Base-by-base conservation (phyloP, 2,329 filamentous ascomycete genomes). In the Gaeumannomyces tritici region DNA sequence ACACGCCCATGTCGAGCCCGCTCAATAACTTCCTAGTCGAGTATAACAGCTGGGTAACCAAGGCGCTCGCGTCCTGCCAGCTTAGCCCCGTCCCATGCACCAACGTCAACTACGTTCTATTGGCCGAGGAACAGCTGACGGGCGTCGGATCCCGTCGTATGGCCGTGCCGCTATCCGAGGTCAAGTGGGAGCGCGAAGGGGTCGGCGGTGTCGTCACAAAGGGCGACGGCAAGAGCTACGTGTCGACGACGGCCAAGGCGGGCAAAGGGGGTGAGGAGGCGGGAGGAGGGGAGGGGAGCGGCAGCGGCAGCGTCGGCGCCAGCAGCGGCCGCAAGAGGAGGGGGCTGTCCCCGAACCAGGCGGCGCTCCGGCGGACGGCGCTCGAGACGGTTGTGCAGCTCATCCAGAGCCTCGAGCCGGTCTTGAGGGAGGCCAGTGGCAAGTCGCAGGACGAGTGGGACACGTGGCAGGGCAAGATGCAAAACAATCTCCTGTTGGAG, bases 391-490 rank as follows among this genome's bases (percentile, higher is more conserved):
- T 93, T 7, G 84, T 96, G 61, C 89, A 93, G 71, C 84, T 91
- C 80, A 90, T 96, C 62, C 90, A 95, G 72, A 89, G 88, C 65
- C 77, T 97, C 69, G 93, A 97, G 74, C 90, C 91, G 6, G 76
- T 95, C 63, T 77, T 97, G 67, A 85, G 89, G 68, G 89, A 96
- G 69, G 85, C 86, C 57, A 96, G 89, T 70, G 89, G 89, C 18
- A 96, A 96, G 79, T 91, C 89, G 69, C 86, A 90, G 70, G 91
- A 96, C 68, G 93, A 97, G 76, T 97, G 92, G 92, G 90, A 96
- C 73, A 80, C 86, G 55, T 97, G 93, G 93, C 86, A 90, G 76
- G 86, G 88, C 55, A 90, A 88, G 74, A 90, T 96, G 89, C 93
- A 91, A 82, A 84, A 85, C 58, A 89, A 95, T 73, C 75, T 97